phyloP scores from a whole-genome alignment of 257 asterid species.

The Solanum medicagineum region DNA sequence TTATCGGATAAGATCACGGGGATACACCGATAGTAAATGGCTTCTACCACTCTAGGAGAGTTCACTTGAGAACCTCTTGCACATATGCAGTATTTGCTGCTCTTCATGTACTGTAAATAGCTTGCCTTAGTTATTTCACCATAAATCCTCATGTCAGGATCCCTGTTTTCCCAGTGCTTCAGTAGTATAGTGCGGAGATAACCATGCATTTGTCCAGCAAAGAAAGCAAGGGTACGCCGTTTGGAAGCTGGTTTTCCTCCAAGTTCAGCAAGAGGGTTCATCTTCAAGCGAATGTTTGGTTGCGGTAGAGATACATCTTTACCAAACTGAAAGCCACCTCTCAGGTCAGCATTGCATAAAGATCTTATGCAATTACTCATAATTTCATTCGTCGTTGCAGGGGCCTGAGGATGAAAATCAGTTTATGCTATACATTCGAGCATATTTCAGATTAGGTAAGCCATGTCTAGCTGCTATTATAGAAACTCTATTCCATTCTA shows the following conservation, averaged over 20 bases:
- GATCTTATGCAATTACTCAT: constrained; percentile 26
- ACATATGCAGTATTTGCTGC: constrained; percentile 33
- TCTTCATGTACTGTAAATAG: constrained; percentile 27
- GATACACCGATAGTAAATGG: constrained; percentile 23
- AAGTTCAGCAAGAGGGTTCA: constrained; percentile 14
- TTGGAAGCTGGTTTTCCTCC: constrained; percentile 17
- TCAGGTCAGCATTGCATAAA: constrained; percentile 38
- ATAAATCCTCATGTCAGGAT: constrained; percentile 24
- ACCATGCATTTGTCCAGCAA: constrained; percentile 42
- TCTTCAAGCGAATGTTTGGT: constrained; percentile 10
- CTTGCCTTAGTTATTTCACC: constrained; percentile 14
- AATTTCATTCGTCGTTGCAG: constrained; percentile 17
- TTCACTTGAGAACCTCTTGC: constrained; percentile 32
- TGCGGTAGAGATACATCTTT: constrained; percentile 36
- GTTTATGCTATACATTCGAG: background rate
- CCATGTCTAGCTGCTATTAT: background rate
- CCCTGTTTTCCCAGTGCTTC: constrained; percentile 29
- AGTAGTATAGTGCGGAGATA: constrained; percentile 21
- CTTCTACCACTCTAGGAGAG: constrained; percentile 35
- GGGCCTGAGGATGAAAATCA: constrained; percentile 15
- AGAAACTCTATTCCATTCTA: background rate
- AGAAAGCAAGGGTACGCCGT: constrained; percentile 24
- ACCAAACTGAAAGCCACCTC: constrained; percentile 21
- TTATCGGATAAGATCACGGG: constrained; percentile 34
- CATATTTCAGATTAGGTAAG: background rate